These are phyloP conservation scores for Apium graveolens DNA, from an alignment of 129 eudicot genomes.

Conservation along the genomic window DNA sequence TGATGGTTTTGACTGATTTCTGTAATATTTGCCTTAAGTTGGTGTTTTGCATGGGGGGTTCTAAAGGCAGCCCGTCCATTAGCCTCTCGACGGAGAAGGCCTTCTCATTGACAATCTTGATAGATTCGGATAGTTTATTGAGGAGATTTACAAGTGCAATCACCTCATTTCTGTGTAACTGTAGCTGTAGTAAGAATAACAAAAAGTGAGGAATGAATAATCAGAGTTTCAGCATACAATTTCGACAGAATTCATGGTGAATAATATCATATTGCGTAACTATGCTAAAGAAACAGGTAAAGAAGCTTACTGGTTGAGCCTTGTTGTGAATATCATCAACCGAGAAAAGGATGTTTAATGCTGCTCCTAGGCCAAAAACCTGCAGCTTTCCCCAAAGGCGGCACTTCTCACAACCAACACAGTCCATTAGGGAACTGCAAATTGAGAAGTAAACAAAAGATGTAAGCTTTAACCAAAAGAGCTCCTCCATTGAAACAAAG, in stretches of 20 bases:
- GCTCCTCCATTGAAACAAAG: background rate
- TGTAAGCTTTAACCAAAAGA: background rate
- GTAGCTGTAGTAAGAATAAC: constrained; percentile 36
- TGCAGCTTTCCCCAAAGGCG: constrained; percentile 99
- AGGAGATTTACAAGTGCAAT: constrained; percentile 86
- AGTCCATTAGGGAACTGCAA: constrained; percentile 88
- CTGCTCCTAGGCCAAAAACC: constrained; percentile 92
- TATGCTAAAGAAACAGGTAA: background rate
- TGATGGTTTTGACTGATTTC: constrained; percentile 28
- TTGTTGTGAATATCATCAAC: constrained; percentile 41
- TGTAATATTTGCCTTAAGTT: constrained; percentile 19
- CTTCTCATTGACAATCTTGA: constrained; percentile 48
- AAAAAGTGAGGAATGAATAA: background rate
- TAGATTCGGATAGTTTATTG: constrained; percentile 77
- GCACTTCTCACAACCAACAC: constrained; percentile 97
- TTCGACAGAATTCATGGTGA: background rate
- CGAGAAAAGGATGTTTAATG: constrained; percentile 79
- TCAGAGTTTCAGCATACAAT: background rate
- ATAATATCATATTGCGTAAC: background rate
- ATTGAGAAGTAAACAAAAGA: constrained; percentile 12
- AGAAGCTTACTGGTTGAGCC: constrained; percentile 50
- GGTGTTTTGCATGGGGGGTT: constrained; percentile 15
- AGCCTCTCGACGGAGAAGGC: constrained; percentile 35
- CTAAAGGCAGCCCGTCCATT: constrained; percentile 18
- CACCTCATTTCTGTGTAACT: constrained; percentile 88